These are phyloP conservation scores for Amylocystis lapponica DNA, from an alignment of 768 basidiomycete species.

Conservation along the genomic window DNA sequence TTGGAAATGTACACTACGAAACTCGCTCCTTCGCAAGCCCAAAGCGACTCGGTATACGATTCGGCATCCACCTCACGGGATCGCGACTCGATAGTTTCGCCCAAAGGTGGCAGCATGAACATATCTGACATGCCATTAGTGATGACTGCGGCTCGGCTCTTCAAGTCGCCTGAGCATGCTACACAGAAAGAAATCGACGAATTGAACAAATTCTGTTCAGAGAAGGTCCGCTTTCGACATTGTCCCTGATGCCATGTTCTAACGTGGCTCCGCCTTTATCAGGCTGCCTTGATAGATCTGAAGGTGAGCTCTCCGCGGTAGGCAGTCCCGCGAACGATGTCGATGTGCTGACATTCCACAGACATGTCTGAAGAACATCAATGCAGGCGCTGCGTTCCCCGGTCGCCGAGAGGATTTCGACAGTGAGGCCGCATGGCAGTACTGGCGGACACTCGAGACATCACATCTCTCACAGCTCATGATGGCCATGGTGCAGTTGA, in stretches of 20 bases:
- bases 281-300: conserved; percentile 83
- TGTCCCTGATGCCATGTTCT: conserved; percentile 3
- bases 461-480: conserved; percentile 84
- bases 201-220: conserved; percentile 58
- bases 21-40: conserved; percentile 53
- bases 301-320: conserved; percentile 53
- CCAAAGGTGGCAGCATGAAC: conserved; percentile 33
- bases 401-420: conserved; percentile 85
- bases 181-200: conserved; percentile 72
- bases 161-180: conserved; percentile 65
- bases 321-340: conserved; percentile 6
- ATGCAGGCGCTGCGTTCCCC: conserved; percentile 76
- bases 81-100: conserved; percentile 42
- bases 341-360: conserved; percentile 25
- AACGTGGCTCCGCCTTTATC: conserved; percentile 8
- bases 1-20: conserved; percentile 83
- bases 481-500: conserved; percentile 77
- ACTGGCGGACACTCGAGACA: conserved; percentile 80
- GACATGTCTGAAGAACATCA: conserved; percentile 91
- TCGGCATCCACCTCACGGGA: conserved; percentile 53
- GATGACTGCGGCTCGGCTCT: conserved; percentile 58
- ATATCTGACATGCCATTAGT: conserved; percentile 79
- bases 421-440: conserved; percentile 73
- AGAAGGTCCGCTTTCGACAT: conserved; percentile 53
- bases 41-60: conserved; percentile 64